These are phyloP conservation scores for Saccharomycopsis guyanensis DNA, from an alignment of 805 yeast species.

Conservation along the genomic window DNA sequence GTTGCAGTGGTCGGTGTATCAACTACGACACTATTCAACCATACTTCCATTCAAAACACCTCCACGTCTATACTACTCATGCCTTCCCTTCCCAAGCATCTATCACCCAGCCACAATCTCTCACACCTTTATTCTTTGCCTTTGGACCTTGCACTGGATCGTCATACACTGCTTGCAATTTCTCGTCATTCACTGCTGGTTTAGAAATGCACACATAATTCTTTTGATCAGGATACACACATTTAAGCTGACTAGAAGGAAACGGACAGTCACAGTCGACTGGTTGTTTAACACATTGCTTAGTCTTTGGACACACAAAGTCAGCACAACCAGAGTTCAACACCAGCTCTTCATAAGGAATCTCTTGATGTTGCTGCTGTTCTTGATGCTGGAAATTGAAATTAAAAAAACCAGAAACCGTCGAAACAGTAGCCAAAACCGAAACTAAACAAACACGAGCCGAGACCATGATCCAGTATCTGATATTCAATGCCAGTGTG, in stretches of 20 bases:
- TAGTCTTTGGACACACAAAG: constrained; percentile 79
- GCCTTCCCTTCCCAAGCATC: constrained; percentile 55
- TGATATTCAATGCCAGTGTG: too few species aligned
- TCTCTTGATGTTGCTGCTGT: background rate
- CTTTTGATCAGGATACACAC: constrained; percentile 60
- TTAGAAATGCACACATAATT: constrained; percentile 77
- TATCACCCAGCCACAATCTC: constrained; percentile 84
- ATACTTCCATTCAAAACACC: too few species aligned
- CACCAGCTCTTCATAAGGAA: background rate
- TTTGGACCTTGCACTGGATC: constrained; percentile 43
- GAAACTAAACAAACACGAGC: too few species aligned
- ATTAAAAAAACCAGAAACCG: background rate
- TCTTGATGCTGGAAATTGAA: constrained; percentile 1
- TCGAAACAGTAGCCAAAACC: background rate
- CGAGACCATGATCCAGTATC: too few species aligned
- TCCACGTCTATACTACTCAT: too few species aligned
- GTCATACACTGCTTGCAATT: constrained; percentile 30
- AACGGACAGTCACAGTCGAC: constrained; percentile 85
- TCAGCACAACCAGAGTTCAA: constrained; percentile 41
- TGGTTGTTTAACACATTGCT: constrained; percentile 62
- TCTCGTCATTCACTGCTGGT: constrained; percentile 45
- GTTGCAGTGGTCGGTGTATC: too few species aligned
- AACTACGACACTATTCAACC: too few species aligned
- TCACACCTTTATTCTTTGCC: constrained; percentile 36
- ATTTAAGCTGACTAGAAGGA: constrained; percentile 77